phyloP scores from a whole-genome alignment of 73 alveolate genomes.

The Symbiodinium pilosum region DNA sequence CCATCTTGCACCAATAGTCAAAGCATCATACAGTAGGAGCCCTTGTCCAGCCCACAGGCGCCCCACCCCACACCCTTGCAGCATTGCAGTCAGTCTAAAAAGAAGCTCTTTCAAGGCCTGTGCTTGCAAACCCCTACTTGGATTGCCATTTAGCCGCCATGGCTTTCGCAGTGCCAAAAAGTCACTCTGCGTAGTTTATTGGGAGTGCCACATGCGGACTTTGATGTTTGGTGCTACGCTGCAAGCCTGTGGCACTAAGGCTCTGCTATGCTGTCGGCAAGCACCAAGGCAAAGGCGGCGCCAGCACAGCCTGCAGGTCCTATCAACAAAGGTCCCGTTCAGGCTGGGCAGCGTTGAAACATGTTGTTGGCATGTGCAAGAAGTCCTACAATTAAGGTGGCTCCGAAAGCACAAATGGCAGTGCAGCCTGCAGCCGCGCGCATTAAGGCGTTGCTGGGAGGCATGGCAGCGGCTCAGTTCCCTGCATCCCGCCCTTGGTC shows the following conservation, averaged over 20 bases:
- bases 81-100: too few species aligned
- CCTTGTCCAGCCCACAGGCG: too few species aligned
- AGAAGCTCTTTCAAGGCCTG: too few species aligned
- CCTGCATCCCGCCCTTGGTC: background rate
- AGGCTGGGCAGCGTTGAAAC: background rate
- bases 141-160: background rate
- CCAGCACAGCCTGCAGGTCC: background rate
- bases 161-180: background rate
- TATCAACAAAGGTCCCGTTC: background rate
- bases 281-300: background rate
- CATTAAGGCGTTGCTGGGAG: background rate
- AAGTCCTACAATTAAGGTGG: background rate
- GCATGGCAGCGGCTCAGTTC: background rate
- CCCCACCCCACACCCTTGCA: too few species aligned
- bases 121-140: too few species aligned
- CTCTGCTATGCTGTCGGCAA: conserved; percentile 5
- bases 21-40: too few species aligned
- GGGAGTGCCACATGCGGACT: too few species aligned
- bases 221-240: too few species aligned
- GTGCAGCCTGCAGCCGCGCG: background rate
- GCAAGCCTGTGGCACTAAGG: background rate
- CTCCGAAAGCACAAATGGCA: background rate
- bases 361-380: too few species aligned
- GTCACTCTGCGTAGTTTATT: background rate
- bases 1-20: too few species aligned